Evolutionary conservation across 129 eudicot genomes (phyloP).

Genomic region (Sambucus nigra): DNA sequence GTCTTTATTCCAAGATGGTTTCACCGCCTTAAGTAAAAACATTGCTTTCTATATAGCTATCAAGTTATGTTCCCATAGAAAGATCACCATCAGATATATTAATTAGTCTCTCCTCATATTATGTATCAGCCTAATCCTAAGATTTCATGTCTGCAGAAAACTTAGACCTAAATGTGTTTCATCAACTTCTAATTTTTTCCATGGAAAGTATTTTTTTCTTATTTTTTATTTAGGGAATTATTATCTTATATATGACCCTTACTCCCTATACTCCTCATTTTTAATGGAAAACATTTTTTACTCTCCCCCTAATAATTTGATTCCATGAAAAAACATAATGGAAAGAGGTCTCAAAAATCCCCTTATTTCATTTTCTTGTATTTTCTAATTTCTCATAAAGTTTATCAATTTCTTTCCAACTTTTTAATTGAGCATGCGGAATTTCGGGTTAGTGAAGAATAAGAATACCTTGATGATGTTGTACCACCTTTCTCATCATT

Average conservation of each 20-base stretch:
- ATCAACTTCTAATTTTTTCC: conserved; percentile 11
- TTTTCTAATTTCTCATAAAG: too few relatives aligned
- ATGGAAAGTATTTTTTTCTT: too few relatives aligned
- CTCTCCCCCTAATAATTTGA: too few relatives aligned
- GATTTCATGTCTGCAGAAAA: conserved; percentile 4
- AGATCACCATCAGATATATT: conserved; percentile 35
- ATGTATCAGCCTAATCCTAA: conserved; percentile 22
- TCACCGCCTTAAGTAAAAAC: conserved; percentile 33
- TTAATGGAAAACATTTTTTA: too few relatives aligned
- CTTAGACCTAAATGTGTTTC: conserved; percentile 24
- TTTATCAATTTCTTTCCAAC: too few relatives aligned
- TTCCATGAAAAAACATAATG: too few relatives aligned
- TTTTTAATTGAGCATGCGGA: too few relatives aligned
- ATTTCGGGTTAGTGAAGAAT: conserved; percentile 28
- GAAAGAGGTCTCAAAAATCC: too few relatives aligned
- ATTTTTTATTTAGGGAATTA: too few relatives aligned
- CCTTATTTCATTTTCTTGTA: too few relatives aligned
- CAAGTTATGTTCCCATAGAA: conserved; percentile 58
- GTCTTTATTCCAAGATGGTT: conserved; percentile 14
- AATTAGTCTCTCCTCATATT: conserved; percentile 25
- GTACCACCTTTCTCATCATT: conserved; percentile 25
- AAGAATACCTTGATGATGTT: conserved; percentile 31
- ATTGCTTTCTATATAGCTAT: conserved; percentile 35
- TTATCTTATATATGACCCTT: too few relatives aligned
- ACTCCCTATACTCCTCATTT: too few relatives aligned